Evolutionary conservation across 495 filamentous ascomycete genomes (phyloP).

Genomic region (Aspergillus leporis): DNA sequence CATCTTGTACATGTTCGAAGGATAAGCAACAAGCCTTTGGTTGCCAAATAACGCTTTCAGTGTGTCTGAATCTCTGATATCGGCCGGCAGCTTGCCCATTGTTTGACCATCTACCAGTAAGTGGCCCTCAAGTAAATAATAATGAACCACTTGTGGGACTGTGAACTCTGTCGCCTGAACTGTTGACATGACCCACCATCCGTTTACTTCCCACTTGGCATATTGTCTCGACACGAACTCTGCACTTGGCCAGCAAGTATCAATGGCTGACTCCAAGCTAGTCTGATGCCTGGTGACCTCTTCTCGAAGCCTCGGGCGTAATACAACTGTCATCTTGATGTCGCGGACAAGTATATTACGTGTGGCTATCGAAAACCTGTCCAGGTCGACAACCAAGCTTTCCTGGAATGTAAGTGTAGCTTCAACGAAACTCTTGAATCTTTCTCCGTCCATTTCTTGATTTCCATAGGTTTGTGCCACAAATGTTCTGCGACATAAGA

Average conservation of each 20-base stretch:
- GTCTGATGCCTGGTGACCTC: slow-evolving; percentile 21
- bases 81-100: slow-evolving; percentile 48
- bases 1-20: slow-evolving; percentile 47
- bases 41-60: slow-evolving; percentile 46
- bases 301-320: slow-evolving; percentile 31
- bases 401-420: slow-evolving; percentile 41
- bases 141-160: slow-evolving; percentile 36
- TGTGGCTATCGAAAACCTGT: slow-evolving; percentile 11
- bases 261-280: slow-evolving; percentile 24
- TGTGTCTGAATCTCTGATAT: slow-evolving; percentile 45
- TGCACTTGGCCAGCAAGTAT: slow-evolving; percentile 18
- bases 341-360: slow-evolving; percentile 46
- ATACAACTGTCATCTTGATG: slow-evolving; percentile 41
- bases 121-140: slow-evolving; percentile 56
- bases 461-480: slow-evolving; percentile 19
- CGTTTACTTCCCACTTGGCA: slow-evolving; percentile 30
- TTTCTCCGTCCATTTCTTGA: slow-evolving; percentile 16
- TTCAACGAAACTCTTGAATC: slow-evolving; percentile 36
- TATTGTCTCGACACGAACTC: slow-evolving; percentile 11
- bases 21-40: slow-evolving; percentile 36
- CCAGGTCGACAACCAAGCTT: slow-evolving; percentile 23
- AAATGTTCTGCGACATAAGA: slow-evolving; percentile 41
- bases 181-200: slow-evolving; percentile 30
- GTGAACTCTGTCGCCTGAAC: slow-evolving; percentile 12
- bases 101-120: slow-evolving; percentile 57